Base-by-base conservation (phyloP, 345 rosid species). In the Chamaenerion angustifolium region DNA sequence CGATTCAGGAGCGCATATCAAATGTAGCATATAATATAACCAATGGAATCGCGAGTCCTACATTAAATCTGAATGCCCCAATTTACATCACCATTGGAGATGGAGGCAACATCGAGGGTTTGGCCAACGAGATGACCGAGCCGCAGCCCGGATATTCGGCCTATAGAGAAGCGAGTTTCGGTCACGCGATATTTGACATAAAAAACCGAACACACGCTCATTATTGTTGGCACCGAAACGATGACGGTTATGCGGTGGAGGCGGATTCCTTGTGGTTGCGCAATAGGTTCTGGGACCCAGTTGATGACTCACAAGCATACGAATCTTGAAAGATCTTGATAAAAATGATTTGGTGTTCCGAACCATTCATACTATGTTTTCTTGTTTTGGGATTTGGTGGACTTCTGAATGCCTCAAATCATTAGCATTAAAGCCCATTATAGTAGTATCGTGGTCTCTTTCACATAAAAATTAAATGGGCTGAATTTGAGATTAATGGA, bases 111-210 rank as follows among this genome's bases (percentile, higher is more conserved):
- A 74, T 73, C 2, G 93, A 83, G 77, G 93, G 93, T 64, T 60
- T 80, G 14, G 84, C 84, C 14, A 66, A 49, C 10, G 58, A 57
- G 84, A 75, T 86, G 95, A 76, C 79, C 0, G 69, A 80, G 67
- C 95, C 95, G 47, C 98, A 90, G 58, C 98, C 98, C 1, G 59
- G 62, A 4, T 90, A 86, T 76, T 90, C 98, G 8, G 95, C 94
- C 0, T 90, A 58, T 40, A 77, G 96, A 0, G 98, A 90, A 50
- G 87, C 96, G 1, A 90, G 96, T 57, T 90, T 79, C 13, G 98
- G 98, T 8, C 96, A 90, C 12, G 98, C 92, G 15, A 72, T 75
- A 44, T 79, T 86, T 1, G 74, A 77, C 48, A 80, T 90, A 49
- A 80, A 79, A 85, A 90, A 90, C 73, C 56, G 79, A 57, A 83